Evolutionary conservation across 176 grass and related monocot species (phyloP), one percentile per base, ranked within the genome.

Genomic region (Otatea glauca): DNA sequence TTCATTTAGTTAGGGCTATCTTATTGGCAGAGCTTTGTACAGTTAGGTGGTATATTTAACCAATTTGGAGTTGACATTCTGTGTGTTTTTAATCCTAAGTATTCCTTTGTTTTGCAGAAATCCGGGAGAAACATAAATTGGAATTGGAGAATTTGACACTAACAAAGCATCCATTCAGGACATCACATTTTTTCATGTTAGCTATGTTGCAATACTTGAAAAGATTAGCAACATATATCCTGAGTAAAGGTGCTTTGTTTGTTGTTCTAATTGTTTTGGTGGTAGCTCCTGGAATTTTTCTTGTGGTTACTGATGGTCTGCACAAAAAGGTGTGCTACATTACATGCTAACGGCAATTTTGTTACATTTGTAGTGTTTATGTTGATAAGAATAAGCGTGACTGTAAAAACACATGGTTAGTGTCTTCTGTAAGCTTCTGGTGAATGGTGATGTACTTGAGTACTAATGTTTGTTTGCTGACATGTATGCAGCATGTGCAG

Each of bases 161-260:
- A 62, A 75, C 88, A 70, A 96, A 89, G 53, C 96, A 99, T 49
- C 96, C 96, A 84, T 76, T 94, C 81, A 91, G 85, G 88, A 99
- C 90, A 67, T 77, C 89, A 15, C 70, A 29, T 29, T 84, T 89
- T 76, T 99, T 99, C 83, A n/a, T 88, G 53, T 87, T 94, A 79
- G 93, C 91, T 63, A 88, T 91, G 65, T 78, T 94, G 84, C 83
- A 88, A 65, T 89, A 92, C 83, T 71, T 96, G 73, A 92, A 87
- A 84, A 90, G 84, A 85, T 88, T 91, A 79, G 70, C 82, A 81
- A 17, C 76, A 68, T 99, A 96, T 82, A 72, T 96, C 75, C 69
- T 89, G 41, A 94, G 70, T 81, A 92, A 86, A 60, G 41, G 93
- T 80, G 86, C 59, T 81, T 87, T 89, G 84, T 54, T 99, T 75